Evolutionary conservation across 805 yeast species (phyloP), one percentile per base, ranked within the genome.

Genomic region (Metschnikowia corniflorae): DNA sequence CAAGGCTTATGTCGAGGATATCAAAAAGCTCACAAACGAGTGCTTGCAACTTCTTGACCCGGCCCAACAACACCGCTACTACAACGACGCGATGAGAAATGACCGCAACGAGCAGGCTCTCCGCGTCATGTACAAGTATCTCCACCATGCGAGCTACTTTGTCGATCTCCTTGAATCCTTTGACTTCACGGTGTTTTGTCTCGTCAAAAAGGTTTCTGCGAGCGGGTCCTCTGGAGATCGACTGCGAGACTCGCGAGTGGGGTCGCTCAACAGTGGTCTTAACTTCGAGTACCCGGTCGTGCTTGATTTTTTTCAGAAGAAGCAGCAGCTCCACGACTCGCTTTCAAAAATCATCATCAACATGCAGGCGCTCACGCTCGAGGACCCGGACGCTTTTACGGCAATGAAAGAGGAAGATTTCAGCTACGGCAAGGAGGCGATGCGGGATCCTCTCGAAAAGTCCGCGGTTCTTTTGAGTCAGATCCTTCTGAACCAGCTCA

Each of bases 301-400:
- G 4, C 65, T 81, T n/a, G 94, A 85, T 33, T 87, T 84, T 53
- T 75, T 80, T 51, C 82, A 81, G 43, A 63, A 74, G 31, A 88
- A 87, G 50, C 96, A 87, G 54, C 70, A 73, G 7, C 55, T 85
- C 17, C 89, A 86, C 55, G 77, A 82, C 46, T 54, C 71, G 4
- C 64, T 80, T 21, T 64, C 78, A 3, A 71, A 71, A 19, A 66
- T 83, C 5, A 67, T 86, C 8, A 73, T 85, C 71, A 77, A 80
- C 31, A 71, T 84, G 0, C 95, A 86, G 53, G 68, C 78, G 9
- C 60, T 85, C 8, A 82, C 93, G 0, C 58, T 84, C 8, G 76
- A 72, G 19, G 94, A 85, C 53, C 87, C 93, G 1, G 87, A 82
- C 40, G 81, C 80, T 2, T 85, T 85, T 58, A 68, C 70, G 33